A percentile compares a stretch with the other conserved stretches of the same genome.
phyloP scores from a whole-genome alignment of 2,329 filamentous ascomycete species.

The Penicillium sp. region DNA sequence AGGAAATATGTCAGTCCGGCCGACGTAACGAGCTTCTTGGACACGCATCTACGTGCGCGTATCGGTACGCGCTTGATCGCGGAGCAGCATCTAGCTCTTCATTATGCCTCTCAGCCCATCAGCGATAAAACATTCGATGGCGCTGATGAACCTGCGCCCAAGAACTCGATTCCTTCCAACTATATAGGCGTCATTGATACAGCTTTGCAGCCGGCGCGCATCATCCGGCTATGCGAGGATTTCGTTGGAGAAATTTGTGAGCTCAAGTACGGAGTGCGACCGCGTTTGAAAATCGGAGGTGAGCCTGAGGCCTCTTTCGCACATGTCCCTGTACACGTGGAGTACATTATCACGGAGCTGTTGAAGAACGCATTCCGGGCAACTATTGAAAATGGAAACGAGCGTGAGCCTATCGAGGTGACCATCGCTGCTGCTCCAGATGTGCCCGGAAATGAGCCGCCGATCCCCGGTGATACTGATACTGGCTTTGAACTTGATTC shows the following conservation, averaged over 20 bases:
- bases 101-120: conserved; percentile 71
- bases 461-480: conserved; percentile 26
- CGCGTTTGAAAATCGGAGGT: conserved; percentile 75
- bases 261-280: conserved; percentile 87
- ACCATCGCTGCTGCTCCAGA: conserved; percentile 76
- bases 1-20: conserved; percentile 78
- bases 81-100: conserved; percentile 93
- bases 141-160: conserved; percentile 10
- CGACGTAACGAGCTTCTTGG: conserved; percentile 87
- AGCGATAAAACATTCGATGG: conserved; percentile 50
- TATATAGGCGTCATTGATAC: conserved; percentile 98
- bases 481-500: conserved; percentile 30
- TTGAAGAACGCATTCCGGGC: conserved; percentile 96
- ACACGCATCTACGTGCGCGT: conserved; percentile 87
- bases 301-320: conserved; percentile 85
- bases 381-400: conserved; percentile 78
- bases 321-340: conserved; percentile 90
- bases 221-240: conserved; percentile 78
- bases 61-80: conserved; percentile 93
- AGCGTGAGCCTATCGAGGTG: conserved; percentile 79
- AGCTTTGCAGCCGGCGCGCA: conserved; percentile 72
- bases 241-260: conserved; percentile 97
- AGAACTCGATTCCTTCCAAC: conserved; percentile 43
- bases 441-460: conserved; percentile 37
- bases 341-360: conserved; percentile 95